These are phyloP conservation scores for Nothophytophthora sp. DNA, from an alignment of 352 stramenopile genomes.

Conservation along the genomic window DNA sequence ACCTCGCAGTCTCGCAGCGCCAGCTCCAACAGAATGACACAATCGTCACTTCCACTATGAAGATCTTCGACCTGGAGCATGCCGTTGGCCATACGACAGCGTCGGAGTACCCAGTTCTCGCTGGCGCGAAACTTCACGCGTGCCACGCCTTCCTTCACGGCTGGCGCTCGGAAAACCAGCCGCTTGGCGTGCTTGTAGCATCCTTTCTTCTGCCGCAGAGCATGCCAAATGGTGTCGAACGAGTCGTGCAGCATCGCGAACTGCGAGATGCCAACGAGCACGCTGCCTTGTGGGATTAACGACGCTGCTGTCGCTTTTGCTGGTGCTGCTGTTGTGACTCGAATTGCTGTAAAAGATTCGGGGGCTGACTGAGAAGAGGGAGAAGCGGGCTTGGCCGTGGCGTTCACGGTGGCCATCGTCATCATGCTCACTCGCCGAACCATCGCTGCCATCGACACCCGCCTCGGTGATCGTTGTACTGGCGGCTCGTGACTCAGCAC, in stretches of 20 bases:
- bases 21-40: slow-evolving; percentile 24
- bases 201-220: slow-evolving; percentile 54
- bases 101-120: slow-evolving; percentile 38
- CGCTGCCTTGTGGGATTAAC: slow-evolving; percentile 53
- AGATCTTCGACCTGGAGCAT: slow-evolving; percentile 30
- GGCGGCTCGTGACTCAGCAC: slow-evolving; percentile 52
- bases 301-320: slow-evolving; percentile 3
- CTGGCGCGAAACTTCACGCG: slow-evolving; percentile 37
- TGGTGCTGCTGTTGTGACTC: neutral
- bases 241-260: slow-evolving; percentile 68
- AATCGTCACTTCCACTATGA: slow-evolving; percentile 1
- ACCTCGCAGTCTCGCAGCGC: slow-evolving; percentile 48
- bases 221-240: slow-evolving; percentile 74
- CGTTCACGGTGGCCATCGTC: slow-evolving; percentile 9
- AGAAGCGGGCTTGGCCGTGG: slow-evolving; percentile 8
- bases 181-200: slow-evolving; percentile 45
- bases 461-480: slow-evolving; percentile 1
- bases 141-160: slow-evolving; percentile 33
- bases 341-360: no score
- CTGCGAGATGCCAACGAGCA: slow-evolving; percentile 54
- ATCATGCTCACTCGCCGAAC: slow-evolving; percentile 23
- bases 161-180: slow-evolving; percentile 54
- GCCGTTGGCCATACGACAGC: slow-evolving; percentile 37
- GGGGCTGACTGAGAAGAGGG: slow-evolving; percentile 3
- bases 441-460: slow-evolving; percentile 20